Base-by-base conservation (phyloP, 1,284 basidiomycete species). In the Leccinum subspadiceum region DNA sequence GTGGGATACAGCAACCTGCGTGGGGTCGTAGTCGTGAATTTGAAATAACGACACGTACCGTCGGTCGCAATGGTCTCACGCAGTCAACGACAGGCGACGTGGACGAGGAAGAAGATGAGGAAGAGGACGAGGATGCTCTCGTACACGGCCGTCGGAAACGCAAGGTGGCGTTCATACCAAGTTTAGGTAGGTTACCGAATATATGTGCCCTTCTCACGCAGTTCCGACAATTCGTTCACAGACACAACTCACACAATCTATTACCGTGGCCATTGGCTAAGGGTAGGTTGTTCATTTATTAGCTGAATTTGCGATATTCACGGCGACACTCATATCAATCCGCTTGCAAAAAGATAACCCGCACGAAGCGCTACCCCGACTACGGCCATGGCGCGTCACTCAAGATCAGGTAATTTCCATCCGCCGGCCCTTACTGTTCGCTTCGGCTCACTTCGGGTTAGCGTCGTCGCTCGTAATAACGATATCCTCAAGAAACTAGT, bases 181-280 rank as follows among this genome's bases (percentile, higher is more conserved):
- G 86, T 71, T 70, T 87, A 53, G 90, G 90, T 92, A 73, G 84
- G 66, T 60, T 49, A 44, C 63, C 57, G 39, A 41, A 49, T 64
- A 44, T 56, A 50, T 46, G 54, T 67, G 75, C 62, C 68, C 59
- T 52, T 35, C 48, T 60, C 61, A 67, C 56, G 61, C n/a, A 59
- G 57, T 60, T 63, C 60, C 68, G 53, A 66, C 61, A 39, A 52
- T 60, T 46, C 48, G 62, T 54, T 52, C 39, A 49, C 71, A 90
- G 90, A 92, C 71, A 91, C 90, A 1, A 92, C 88, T 5, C 90
- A 93, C 72, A 92, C 89, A 15, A 91, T 92, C 60, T 92, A 90
- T 78, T 92, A 92, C 78, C 84, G 84, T 66, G 90, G 91, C 57
- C 91, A 93, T 69, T 92, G 90, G 90, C 79, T 93, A 62, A 83